Percentiles rank a stretch among this genome's conserved stretches.
phyloP scores from a whole-genome alignment of 2,329 filamentous ascomycete species.

The Alternaria incomplexa region DNA sequence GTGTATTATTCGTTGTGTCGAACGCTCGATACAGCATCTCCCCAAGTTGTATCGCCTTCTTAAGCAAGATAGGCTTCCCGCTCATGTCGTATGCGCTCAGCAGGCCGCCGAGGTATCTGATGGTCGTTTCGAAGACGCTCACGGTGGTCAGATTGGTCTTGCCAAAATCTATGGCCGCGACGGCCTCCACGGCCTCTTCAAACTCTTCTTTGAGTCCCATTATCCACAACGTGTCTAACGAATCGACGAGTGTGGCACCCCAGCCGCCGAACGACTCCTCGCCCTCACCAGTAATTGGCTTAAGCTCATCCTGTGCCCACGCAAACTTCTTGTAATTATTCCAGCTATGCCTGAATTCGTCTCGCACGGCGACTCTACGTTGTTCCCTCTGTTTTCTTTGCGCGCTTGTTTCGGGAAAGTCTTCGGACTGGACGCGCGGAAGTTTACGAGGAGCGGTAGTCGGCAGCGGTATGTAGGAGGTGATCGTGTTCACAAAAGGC shows the following conservation, averaged over 20 bases:
- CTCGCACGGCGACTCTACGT: conserved; percentile 47
- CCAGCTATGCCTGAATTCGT: conserved; percentile 53
- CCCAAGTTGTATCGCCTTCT: conserved; percentile 47
- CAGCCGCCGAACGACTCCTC: conserved; percentile 56
- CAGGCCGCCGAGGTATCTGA: conserved; percentile 49
- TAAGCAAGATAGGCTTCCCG: conserved; percentile 39
- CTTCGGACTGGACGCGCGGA: conserved; percentile 51
- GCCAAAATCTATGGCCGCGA: conserved; percentile 54
- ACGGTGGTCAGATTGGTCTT: conserved; percentile 48
- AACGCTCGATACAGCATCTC: conserved; percentile 57
- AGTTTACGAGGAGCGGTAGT: conserved; percentile 44
- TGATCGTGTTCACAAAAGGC: conserved; percentile 47
- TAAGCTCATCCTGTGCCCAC: conserved; percentile 56
- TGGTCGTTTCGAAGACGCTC: conserved; percentile 61
- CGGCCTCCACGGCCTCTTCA: conserved; percentile 53
- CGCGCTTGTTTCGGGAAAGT: conserved; percentile 42
- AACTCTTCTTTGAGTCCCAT: conserved; percentile 58
- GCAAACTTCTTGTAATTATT: conserved; percentile 52
- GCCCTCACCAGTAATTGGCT: conserved; percentile 47
- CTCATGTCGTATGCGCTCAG: conserved; percentile 49
- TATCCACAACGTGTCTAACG: conserved; percentile 56
- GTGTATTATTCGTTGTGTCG: conserved; percentile 54
- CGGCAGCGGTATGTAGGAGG: conserved; percentile 47
- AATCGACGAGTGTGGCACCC: conserved; percentile 56
- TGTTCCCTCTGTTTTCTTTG: conserved; percentile 36